Conservation (phyloP, 2,329 filamentous ascomycete species). For the Alternaria incomplexa region DNA sequence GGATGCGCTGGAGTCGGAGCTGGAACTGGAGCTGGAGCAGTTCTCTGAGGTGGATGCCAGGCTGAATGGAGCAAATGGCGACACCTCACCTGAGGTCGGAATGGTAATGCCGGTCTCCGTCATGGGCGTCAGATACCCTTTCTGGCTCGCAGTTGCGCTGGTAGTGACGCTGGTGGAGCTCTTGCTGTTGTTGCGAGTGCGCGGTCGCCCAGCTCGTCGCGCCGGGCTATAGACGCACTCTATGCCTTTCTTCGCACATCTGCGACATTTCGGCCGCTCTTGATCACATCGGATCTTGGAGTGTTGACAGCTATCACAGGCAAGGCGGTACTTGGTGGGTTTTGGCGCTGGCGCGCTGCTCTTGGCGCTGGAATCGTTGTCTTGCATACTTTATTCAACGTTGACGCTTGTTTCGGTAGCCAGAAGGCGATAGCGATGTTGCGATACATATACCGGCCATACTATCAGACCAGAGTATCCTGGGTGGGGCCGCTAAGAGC, state of each 20-base stretch:
- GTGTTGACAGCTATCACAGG: constrained; percentile 12
- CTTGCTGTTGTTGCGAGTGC: constrained; percentile 8
- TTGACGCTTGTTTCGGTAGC: background rate
- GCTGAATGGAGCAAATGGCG: background rate
- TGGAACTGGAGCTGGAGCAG: constrained; percentile 1
- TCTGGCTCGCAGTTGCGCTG: background rate
- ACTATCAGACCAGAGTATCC: background rate
- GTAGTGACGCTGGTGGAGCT: background rate
- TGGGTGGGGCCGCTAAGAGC: background rate
- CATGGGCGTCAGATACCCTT: background rate
- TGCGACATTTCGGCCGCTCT: constrained; percentile 10
- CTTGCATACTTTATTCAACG: background rate
- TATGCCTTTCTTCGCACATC: constrained; percentile 12
- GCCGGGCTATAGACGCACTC: constrained; percentile 11
- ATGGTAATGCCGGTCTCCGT: background rate
- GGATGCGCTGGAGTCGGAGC: constrained; percentile 1
- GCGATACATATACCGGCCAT: constrained; percentile 2
- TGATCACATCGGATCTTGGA: constrained; percentile 12
- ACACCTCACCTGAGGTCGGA: background rate
- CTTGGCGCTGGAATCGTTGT: constrained; percentile 2
- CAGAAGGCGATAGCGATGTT: background rate
- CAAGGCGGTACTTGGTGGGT: constrained; percentile 9
- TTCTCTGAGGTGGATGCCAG: background rate
- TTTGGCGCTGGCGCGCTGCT: background rate
- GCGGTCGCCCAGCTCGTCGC: constrained; percentile 7